Percentiles rank a stretch among this genome's conserved stretches.
Conservation (phyloP, 371 early-diverging fungal genomes). For the Mortierella sp. region DNA sequence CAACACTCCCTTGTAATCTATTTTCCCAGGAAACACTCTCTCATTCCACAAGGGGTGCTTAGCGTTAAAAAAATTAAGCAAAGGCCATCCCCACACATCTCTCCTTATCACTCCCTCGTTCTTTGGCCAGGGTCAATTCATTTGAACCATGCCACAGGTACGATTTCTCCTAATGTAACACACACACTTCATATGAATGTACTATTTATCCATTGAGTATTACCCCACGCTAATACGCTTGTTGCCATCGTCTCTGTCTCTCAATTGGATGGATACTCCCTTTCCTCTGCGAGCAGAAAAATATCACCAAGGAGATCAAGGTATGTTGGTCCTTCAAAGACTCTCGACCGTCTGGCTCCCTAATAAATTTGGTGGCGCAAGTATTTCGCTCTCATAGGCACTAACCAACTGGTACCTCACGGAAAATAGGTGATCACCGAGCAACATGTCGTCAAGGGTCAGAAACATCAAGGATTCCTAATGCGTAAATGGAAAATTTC, state of each 20-base stretch:
- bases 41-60: neutral
- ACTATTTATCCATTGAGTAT: too few species aligned
- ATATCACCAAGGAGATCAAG: constrained; percentile 45
- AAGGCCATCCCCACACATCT: neutral
- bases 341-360: too few species aligned
- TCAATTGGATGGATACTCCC: neutral
- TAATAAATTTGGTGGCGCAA: neutral
- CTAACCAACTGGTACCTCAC: neutral
- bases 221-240: too few species aligned
- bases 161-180: neutral
- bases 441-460: constrained; percentile 56
- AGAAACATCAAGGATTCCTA: constrained; percentile 63
- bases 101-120: neutral
- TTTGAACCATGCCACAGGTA: constrained; percentile 16
- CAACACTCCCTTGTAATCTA: neutral
- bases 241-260: too few species aligned
- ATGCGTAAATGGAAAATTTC: constrained; percentile 72
- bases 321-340: constrained; percentile 9
- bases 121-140: neutral
- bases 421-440: constrained; percentile 43
- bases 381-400: neutral
- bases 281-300: constrained; percentile 8
- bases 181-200: neutral
- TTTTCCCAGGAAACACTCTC: neutral
- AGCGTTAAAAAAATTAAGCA: neutral